Percentiles rank a stretch among this genome's conserved stretches.
Conservation (phyloP, 2,329 filamentous ascomycete genomes). For the Achaetomium macrosporum region DNA sequence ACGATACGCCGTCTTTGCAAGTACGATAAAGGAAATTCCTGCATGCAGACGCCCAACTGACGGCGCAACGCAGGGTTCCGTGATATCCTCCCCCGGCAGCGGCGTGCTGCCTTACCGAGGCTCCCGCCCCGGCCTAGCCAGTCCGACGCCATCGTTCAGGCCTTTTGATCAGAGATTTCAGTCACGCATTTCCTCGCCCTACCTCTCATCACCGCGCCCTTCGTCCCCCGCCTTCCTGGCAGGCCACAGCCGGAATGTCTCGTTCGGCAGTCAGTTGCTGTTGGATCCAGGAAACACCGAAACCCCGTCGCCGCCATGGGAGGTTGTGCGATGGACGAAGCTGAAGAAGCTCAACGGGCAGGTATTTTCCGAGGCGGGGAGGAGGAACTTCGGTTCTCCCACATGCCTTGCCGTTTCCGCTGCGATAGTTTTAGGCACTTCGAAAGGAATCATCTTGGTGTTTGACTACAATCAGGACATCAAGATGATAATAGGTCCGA, state of each 20-base stretch:
- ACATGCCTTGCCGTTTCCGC: slow-evolving; percentile 87
- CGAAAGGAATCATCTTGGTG: slow-evolving; percentile 87
- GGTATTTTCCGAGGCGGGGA: slow-evolving; percentile 86
- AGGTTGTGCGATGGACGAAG: slow-evolving; percentile 94
- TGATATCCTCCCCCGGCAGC: slow-evolving; percentile 63
- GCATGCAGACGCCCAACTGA: not conserved
- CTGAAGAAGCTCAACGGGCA: slow-evolving; percentile 83
- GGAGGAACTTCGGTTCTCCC: slow-evolving; percentile 84
- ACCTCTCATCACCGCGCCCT: slow-evolving; percentile 56
- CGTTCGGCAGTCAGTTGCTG: slow-evolving; percentile 64
- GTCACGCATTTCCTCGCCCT: slow-evolving; percentile 67
- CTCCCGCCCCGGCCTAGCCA: slow-evolving; percentile 58
- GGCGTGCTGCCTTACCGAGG: slow-evolving; percentile 65
- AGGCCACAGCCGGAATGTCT: slow-evolving; percentile 75
- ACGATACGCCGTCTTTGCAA: slow-evolving; percentile 79
- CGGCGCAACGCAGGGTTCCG: slow-evolving; percentile 44
- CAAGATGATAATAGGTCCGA: slow-evolving; percentile 87
- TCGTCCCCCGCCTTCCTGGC: slow-evolving; percentile 72
- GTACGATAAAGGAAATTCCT: slow-evolving; percentile 39
- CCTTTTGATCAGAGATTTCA: slow-evolving; percentile 95
- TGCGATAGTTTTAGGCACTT: slow-evolving; percentile 83
- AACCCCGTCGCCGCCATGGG: slow-evolving; percentile 78
- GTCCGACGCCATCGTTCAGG: slow-evolving; percentile 75
- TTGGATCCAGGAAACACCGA: slow-evolving; percentile 60
- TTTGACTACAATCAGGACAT: slow-evolving; percentile 97